Base-by-base conservation (phyloP, 805 yeast genomes). In the Myxozyma vanderwaltii region DNA sequence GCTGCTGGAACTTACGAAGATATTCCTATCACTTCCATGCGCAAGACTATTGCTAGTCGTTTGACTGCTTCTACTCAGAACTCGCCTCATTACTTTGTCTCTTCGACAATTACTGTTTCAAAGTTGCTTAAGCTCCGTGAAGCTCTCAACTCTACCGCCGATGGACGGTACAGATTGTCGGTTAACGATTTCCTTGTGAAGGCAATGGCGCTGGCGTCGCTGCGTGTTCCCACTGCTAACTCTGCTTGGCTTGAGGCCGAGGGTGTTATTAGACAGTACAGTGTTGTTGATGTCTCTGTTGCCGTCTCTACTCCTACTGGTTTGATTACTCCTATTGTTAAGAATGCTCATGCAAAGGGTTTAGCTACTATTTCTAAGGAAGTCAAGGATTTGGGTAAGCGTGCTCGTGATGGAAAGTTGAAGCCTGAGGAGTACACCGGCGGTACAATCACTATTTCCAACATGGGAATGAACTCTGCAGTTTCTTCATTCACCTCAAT, bases 271-370 rank as follows among this genome's bases (percentile, higher is more conserved):
- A 89, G 99, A 80, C 91, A 88, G 78, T 94, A 84, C 83, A 79
- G 81, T 71, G 86, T 84, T 70, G 98, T 92, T 56, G 99, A 94
- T 72, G 96, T 94, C 58, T 91, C 98, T 24, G 97, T 92, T 62
- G 99, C 99, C 41, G 99, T 94, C 65, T 94, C 99, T 62, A 94
- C 99, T 19, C 97, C 98, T 74, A 84, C 96, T 52, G 99, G 99
- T 52, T 82, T 94, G 68, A 86, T 94, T 75, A 94, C 99, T 53
- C 99, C 99, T 67, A 92, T 94, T 70, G 91, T 94, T 68, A 86
- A 84, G 76, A 81, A 86, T 72, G 97, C 96, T 46, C 88, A 94
- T 72, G 68, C 86, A 59, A 89, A 87, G 81, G 99, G 99, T 44
- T 82, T 94, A 63, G 82, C 85, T 56, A 71, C 84, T 36, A 94